Evolutionary conservation across 2,329 filamentous ascomycete genomes (phyloP), one percentile per base, ranked within the genome.

Genomic region (Aspergillus pseudonomiae): DNA sequence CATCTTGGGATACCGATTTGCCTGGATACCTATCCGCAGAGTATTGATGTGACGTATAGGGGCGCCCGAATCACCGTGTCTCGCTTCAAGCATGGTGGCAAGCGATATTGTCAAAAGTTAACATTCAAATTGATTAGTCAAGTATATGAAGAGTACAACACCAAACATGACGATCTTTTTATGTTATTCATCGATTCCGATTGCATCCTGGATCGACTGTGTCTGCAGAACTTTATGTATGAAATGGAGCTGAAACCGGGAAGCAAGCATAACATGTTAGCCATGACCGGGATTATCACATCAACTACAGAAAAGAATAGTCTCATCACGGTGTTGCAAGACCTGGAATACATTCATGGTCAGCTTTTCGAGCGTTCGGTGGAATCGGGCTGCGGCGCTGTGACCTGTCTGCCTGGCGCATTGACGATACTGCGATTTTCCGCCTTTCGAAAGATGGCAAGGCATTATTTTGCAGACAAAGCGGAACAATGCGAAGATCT

Each of bases 221-320:
- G 94, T 76, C 87, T 98, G 64, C 94, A 97, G 76, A 98, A 97
- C 77, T 98, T 98, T 79, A 92, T 98, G 81, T 97, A 95, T 78
- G 94, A 98, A 76, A 98, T 98, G 95, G 93, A 98, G 78, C 84
- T 98, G 65, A 97, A 94, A 77, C 94, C 94, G 0, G 94, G 94
- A 60, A 96, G 94, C 80, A 89, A 91, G 74, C 88, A 89, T 74
- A 92, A 96, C 76, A 97, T 97, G 92, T 84, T 98, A 73, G 94
- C 94, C 59, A 97, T 97, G 93, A 98, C 94, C 16, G 94, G 94
- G 36, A 92, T 98, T 73, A 98, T 98, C 74, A 98, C 94, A 2
- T 94, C 93, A 1, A 97, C 94, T 0, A 97, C 94, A 0, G 87
- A 90, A 71, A 95, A 91, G 72, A 91, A 96, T 76, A 93, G 91